Base-by-base conservation (phyloP, 169 alveolate genomes). In the Babesia bovis region DNA sequence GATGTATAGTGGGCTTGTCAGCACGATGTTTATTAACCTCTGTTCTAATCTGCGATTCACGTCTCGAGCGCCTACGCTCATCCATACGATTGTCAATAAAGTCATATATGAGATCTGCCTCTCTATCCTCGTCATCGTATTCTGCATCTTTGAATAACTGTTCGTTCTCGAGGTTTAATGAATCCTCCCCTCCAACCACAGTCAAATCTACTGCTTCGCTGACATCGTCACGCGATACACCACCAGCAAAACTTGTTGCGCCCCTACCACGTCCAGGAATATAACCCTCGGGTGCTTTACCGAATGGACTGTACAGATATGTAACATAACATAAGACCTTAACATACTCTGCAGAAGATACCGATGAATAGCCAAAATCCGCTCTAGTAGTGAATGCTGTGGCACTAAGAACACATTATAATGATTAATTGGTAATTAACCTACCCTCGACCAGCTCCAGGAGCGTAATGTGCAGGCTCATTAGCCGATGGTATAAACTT, bases 241-340 rank as follows among this genome's bases (percentile, higher is more conserved):
- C 97, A 10, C 99, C 98, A 3, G 98, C 97, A 81, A 96, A 94
- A n/a, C 98, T 97, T 4, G 96, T 95, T 4, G 98, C 98, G 49
- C 99, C 99, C 72, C 99, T 89, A 15, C 98, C 99, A 40, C 94
- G 84, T 28, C 99, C 99, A 13, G 99, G 97, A 2, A 96, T 89
- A 69, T 97, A 97, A 25, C 96, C 97, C 40, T 96, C 96, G 12
- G 99, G 99, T 26, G 98, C 96, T 35, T 94, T 95, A n/a, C 98
- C 98, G 79, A 94, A 96, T 30, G 85, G 87, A 44, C 89, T 77
- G 52, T 42, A 53, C 7, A n/a, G n/a, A n/a, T 0, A 4, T 33
- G 21, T 66, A 5, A 42, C 25, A 7, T n/a, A 26, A 1, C 35
- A 1, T 10, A 41, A 19, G 23, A 32, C 23, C 2, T 23, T 17